phyloP scores from a whole-genome alignment of 306 rosid genomes.

The Albizia julibrissin region DNA sequence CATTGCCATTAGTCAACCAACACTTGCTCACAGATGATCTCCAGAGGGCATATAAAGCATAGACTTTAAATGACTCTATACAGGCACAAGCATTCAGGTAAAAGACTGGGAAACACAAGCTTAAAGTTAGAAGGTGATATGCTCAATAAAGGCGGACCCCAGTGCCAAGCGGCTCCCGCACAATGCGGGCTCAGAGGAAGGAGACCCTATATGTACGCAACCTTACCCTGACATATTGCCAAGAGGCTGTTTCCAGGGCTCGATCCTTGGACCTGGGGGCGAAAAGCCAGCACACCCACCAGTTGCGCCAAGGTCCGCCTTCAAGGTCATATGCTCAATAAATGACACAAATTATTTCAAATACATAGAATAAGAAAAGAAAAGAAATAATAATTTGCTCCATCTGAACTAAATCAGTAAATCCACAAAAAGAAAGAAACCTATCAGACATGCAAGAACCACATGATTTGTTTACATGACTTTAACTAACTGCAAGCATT shows the following conservation, averaged over 20 bases:
- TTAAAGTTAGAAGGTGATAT: neutral
- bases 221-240: too few species aligned
- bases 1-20: neutral
- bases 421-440: neutral
- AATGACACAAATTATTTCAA: neutral
- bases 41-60: slow-evolving; percentile 16
- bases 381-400: neutral
- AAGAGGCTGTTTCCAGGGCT: too few species aligned
- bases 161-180: too few species aligned
- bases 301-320: too few species aligned
- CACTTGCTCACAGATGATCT: neutral
- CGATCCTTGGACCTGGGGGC: too few species aligned
- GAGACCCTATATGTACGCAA: too few species aligned
- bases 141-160: neutral
- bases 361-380: neutral
- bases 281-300: too few species aligned
- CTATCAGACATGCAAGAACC: neutral
- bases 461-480: slow-evolving; percentile 2
- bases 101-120: slow-evolving; percentile 5
- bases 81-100: slow-evolving; percentile 11
- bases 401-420: neutral
- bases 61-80: slow-evolving; percentile 8
- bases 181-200: too few species aligned
- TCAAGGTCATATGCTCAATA: neutral
- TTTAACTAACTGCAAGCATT: neutral